Evolutionary conservation across 441 rosid genomes (phyloP).

Genomic region (Adansonia madagascariensis): DNA sequence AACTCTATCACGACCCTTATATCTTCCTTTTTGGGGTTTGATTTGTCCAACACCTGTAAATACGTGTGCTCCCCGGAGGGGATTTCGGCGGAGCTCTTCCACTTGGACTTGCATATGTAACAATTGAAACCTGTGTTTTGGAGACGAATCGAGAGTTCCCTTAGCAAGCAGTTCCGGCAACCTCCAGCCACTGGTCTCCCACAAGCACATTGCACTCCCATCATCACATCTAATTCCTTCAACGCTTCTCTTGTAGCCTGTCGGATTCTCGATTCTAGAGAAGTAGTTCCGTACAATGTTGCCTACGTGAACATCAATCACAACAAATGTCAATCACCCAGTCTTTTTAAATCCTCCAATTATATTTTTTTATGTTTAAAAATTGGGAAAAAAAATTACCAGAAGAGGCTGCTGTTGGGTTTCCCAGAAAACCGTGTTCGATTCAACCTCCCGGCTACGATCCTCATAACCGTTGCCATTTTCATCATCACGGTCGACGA

Average conservation of each 20-base stretch:
- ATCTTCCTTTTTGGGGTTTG: constrained; percentile 48
- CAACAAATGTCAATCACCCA: not conserved
- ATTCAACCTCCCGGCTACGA: constrained; percentile 37
- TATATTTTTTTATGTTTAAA: not conserved
- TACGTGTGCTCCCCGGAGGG: constrained; percentile 85
- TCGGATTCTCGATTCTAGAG: constrained; percentile 66
- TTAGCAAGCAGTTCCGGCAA: constrained; percentile 62
- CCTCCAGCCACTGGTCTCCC: constrained; percentile 42
- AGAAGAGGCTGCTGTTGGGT: constrained; percentile 67
- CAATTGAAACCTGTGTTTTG: constrained; percentile 60
- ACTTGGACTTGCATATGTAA: constrained; percentile 65
- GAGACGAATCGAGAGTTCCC: constrained; percentile 54
- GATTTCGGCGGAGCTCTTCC: constrained; percentile 70
- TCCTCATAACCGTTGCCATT: constrained; percentile 33
- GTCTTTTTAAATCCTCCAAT: not conserved
- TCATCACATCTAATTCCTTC: constrained; percentile 38
- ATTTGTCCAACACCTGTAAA: constrained; percentile 63
- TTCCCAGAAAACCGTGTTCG: constrained; percentile 64
- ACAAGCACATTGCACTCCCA: constrained; percentile 53
- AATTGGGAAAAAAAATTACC: constrained; percentile 37
- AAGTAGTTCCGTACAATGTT: constrained; percentile 61
- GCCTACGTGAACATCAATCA: constrained; percentile 45
- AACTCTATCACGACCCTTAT: constrained; percentile 69
- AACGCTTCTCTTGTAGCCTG: constrained; percentile 61
- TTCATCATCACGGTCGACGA: constrained; percentile 35